These are phyloP conservation scores for Penicillium vulpinum DNA, from an alignment of 2,329 filamentous ascomycete species.

Conservation along the genomic window DNA sequence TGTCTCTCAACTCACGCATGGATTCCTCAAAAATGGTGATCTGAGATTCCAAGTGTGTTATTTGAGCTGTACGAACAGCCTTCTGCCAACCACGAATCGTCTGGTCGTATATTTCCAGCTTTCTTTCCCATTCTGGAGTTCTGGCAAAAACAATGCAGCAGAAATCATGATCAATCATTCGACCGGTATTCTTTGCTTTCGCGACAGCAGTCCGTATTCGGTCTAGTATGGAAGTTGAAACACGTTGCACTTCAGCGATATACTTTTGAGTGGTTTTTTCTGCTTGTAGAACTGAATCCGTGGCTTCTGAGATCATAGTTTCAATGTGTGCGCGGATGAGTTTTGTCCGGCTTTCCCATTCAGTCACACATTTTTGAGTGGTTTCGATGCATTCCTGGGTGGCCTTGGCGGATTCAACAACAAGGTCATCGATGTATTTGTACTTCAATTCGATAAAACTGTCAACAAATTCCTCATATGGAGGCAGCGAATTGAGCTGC, in stretches of 20 bases:
- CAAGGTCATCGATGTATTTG: neutral
- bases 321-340: neutral
- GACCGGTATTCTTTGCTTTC: neutral
- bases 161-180: constrained; percentile 5
- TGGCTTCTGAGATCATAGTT: neutral
- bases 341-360: neutral
- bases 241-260: neutral
- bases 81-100: neutral
- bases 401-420: neutral
- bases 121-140: neutral
- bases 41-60: neutral
- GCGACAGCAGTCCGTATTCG: neutral
- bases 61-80: neutral
- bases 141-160: neutral
- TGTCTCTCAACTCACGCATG: neutral
- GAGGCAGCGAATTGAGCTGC: neutral
- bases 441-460: constrained; percentile 1
- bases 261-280: constrained; percentile 1
- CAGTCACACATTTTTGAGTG: neutral
- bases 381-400: too few species aligned
- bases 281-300: neutral
- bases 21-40: neutral
- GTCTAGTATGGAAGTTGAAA: neutral
- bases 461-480: neutral
- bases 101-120: neutral